These are phyloP conservation scores for Fusarium cicatricum DNA, from an alignment of 2,329 filamentous ascomycete genomes.

Conservation along the genomic window DNA sequence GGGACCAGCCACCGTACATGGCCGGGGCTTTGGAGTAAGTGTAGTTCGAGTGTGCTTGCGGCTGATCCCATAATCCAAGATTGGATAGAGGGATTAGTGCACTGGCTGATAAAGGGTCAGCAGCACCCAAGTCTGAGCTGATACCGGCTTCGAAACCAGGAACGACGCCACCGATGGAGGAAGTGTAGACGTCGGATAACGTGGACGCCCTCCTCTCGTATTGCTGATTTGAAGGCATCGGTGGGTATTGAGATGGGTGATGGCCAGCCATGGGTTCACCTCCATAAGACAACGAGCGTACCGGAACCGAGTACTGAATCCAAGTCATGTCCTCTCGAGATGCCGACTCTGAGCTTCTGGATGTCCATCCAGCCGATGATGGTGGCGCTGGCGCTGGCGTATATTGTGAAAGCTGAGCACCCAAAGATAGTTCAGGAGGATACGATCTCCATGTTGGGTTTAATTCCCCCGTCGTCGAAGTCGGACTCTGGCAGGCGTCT, in stretches of 20 bases:
- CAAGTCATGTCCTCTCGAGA: constrained; percentile 57
- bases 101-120: constrained; percentile 49
- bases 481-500: constrained; percentile 50
- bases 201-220: constrained; percentile 55
- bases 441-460: constrained; percentile 59
- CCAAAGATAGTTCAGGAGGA: constrained; percentile 59
- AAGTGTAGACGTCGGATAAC: constrained; percentile 55
- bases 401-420: constrained; percentile 60
- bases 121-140: constrained; percentile 43
- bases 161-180: constrained; percentile 49
- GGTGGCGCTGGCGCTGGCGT: constrained; percentile 53
- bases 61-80: constrained; percentile 56
- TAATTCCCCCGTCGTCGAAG: constrained; percentile 54
- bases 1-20: constrained; percentile 50
- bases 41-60: constrained; percentile 43
- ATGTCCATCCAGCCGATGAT: constrained; percentile 53
- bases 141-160: constrained; percentile 48
- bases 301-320: constrained; percentile 52
- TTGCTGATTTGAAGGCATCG: constrained; percentile 49
- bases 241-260: constrained; percentile 51
- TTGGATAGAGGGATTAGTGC: constrained; percentile 46
- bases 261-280: constrained; percentile 51
- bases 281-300: constrained; percentile 59
- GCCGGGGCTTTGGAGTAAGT: constrained; percentile 52
- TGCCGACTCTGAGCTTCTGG: constrained; percentile 47